These are phyloP conservation scores for Arabidopsis lyrata DNA, from an alignment of 441 rosid genomes.

Conservation along the genomic window DNA sequence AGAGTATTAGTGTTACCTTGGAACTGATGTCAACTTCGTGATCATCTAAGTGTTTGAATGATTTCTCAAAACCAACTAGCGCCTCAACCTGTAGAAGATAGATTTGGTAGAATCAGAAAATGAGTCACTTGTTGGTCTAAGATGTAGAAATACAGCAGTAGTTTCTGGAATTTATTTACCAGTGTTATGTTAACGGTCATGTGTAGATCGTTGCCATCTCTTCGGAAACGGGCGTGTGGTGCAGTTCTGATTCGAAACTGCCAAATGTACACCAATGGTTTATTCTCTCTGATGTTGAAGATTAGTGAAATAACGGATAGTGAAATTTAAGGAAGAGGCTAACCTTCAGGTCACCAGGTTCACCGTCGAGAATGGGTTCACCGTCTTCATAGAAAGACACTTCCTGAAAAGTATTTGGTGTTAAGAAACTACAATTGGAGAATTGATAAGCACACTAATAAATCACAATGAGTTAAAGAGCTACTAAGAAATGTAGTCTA, in stretches of 20 bases:
- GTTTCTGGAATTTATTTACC: slow-evolving; percentile 50
- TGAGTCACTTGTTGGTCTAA: neutral
- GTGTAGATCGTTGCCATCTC: slow-evolving; percentile 92
- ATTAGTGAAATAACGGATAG: neutral
- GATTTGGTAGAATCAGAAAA: neutral
- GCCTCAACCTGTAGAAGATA: slow-evolving; percentile 73
- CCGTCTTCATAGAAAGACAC: slow-evolving; percentile 95
- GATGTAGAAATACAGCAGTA: neutral
- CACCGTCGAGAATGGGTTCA: slow-evolving; percentile 89
- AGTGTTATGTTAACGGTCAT: slow-evolving; percentile 84
- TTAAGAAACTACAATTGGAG: neutral
- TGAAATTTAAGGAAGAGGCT: slow-evolving; percentile 32
- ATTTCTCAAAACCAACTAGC: slow-evolving; percentile 95
- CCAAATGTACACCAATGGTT: slow-evolving; percentile 26
- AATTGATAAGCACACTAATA: slow-evolving; percentile 1
- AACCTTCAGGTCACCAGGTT: slow-evolving; percentile 97
- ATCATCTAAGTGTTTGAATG: slow-evolving; percentile 87
- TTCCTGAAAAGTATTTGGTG: slow-evolving; percentile 56
- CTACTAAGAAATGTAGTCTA: neutral
- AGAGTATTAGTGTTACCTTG: slow-evolving; percentile 56
- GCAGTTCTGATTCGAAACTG: slow-evolving; percentile 94
- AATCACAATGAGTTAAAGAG: neutral
- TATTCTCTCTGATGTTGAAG: neutral
- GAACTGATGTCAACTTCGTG: slow-evolving; percentile 82
- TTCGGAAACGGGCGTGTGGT: slow-evolving; percentile 76